Base-by-base conservation (phyloP, 2,329 filamentous ascomycete species). In the Leptographium procerum region DNA sequence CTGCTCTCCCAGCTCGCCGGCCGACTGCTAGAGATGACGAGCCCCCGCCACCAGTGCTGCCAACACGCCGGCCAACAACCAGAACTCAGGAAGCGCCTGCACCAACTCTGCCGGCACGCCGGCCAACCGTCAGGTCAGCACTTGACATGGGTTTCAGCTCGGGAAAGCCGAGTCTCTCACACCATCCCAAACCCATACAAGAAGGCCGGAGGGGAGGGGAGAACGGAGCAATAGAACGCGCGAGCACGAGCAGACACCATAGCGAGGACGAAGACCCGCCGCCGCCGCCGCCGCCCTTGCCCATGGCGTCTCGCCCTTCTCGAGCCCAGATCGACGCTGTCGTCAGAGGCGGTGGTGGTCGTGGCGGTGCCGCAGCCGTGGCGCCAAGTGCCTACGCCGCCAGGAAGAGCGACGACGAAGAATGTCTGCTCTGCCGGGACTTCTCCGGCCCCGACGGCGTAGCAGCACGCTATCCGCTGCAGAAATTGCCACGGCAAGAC, bases 401-500 rank as follows among this genome's bases (percentile, higher is more conserved):
- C 22, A 57, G 34, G 6, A 59, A 54, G 57, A 58, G 48, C 58
- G 58, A 52, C 10, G 55, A 66, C 19, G 65, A 67, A 33, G 69
- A 72, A n/a, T 97, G 94, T 69, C 77, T 96, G 56, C 75, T 84
- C 59, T 97, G 94, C 69, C 84, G 91, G 63, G 91, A 97, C 72
- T 97, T 95, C 71, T 91, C 89, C 8, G 84, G 73, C 0, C 87
- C 90, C 0, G 94, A 97, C 71, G 71, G 72, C 16, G 85, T 95
- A 64, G 92, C 90, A 6, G 80, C 88, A 7, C 85, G 83, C 63
- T 91, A 89, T 67, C 90, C 91, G 6, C 78, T 85, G 33, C 73
- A 86, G 51, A 81, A 83, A 1, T 79, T 96, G 22, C 89, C 89
- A 4, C 74, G 77, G 22, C 72, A 75, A 19, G 79, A 83, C 51